These are phyloP conservation scores for Talaromyces liani DNA, from an alignment of 495 filamentous ascomycete species.

Conservation along the genomic window DNA sequence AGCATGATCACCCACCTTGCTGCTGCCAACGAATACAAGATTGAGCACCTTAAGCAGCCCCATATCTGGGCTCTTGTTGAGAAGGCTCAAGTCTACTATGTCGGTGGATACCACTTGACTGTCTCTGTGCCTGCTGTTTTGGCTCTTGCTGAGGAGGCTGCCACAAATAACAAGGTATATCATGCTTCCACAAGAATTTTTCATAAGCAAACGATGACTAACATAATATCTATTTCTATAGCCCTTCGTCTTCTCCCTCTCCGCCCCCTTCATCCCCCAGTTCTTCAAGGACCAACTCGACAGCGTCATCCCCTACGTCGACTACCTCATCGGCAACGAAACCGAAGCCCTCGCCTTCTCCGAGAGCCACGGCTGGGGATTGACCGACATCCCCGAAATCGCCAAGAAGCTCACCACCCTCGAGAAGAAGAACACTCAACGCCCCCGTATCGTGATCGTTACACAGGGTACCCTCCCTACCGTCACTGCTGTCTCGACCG, in stretches of 20 bases:
- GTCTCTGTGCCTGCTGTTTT: constrained; percentile 86
- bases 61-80: constrained; percentile 87
- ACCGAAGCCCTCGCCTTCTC: constrained; percentile 83
- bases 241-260: constrained; percentile 81
- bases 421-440: constrained; percentile 80
- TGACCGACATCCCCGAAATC: constrained; percentile 77
- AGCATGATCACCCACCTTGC: constrained; percentile 92
- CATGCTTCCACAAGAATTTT: not conserved
- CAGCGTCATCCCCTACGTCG: constrained; percentile 78
- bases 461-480: constrained; percentile 92
- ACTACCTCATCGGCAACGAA: constrained; percentile 97
- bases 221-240: constrained; percentile 14
- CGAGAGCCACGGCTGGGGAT: constrained; percentile 61
- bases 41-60: constrained; percentile 86
- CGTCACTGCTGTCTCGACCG: constrained; percentile 59
- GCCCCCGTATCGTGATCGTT: constrained; percentile 76
- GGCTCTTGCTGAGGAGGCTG: constrained; percentile 85
- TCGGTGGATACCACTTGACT: constrained; percentile 85
- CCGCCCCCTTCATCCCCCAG: constrained; percentile 89
- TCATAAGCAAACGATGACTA: too few relatives aligned
- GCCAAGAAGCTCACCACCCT: constrained; percentile 76
- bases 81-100: constrained; percentile 79
- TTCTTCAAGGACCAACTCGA: constrained; percentile 97
- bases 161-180: constrained; percentile 68
- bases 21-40: constrained; percentile 92